A percentile compares a stretch with the other conserved stretches of the same genome.
Evolutionary conservation across 306 rosid genomes (phyloP).

Genomic region (Castanea crenata): DNA sequence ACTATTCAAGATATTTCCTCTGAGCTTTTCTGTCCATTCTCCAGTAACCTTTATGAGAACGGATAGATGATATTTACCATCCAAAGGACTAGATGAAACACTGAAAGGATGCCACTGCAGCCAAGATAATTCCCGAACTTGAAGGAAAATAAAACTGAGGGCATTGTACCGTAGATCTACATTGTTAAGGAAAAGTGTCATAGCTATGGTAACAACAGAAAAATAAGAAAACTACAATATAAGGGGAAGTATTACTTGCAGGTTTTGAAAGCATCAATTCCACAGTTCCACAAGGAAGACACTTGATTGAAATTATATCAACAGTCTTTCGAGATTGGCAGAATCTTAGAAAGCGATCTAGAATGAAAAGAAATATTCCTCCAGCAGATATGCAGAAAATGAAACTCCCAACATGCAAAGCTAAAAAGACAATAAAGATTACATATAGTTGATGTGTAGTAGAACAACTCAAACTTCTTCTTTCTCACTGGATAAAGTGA

Average conservation of each 20-base stretch:
- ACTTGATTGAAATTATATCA: conserved; percentile 67
- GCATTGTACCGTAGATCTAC: conserved; percentile 85
- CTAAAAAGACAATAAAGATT: conserved; percentile 67
- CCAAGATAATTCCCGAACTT: conserved; percentile 80
- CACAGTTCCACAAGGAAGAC: conserved; percentile 82
- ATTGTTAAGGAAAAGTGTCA: conserved; percentile 24
- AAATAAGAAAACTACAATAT: background rate
- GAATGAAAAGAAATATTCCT: conserved; percentile 70
- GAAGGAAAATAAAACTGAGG: conserved; percentile 83
- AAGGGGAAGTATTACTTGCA: conserved; percentile 43
- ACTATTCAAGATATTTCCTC: conserved; percentile 34
- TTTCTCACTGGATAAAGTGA: conserved; percentile 75
- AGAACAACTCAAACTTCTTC: conserved; percentile 78
- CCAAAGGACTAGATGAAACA: conserved; percentile 90
- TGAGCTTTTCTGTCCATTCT: conserved; percentile 65
- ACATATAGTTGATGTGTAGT: conserved; percentile 89
- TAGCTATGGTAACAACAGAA: background rate
- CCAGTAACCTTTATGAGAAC: conserved; percentile 90
- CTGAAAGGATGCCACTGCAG: conserved; percentile 99
- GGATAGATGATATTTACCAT: conserved; percentile 74
- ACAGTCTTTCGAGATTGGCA: conserved; percentile 76
- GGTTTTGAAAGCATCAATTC: conserved; percentile 87
- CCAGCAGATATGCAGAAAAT: conserved; percentile 72
- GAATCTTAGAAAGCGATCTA: conserved; percentile 88
- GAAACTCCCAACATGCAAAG: conserved; percentile 83